Evolutionary conservation across 1,284 basidiomycete species (phyloP), one percentile per base, ranked within the genome.

Genomic region (Marasmius sp.): DNA sequence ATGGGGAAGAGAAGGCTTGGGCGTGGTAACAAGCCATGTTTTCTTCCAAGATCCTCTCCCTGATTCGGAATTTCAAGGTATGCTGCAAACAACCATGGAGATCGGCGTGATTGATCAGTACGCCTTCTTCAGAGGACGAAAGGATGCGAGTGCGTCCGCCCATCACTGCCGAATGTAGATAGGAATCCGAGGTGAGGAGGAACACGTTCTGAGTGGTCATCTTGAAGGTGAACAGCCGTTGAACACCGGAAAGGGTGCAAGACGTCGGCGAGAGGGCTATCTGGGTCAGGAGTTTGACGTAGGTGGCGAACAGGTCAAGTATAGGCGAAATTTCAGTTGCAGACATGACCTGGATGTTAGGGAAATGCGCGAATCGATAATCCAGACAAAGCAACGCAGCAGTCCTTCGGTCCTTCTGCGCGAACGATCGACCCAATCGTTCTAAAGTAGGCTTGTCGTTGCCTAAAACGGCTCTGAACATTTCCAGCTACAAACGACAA

Each of bases 321-420:
- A 54, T 18, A 12, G 52, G 52, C 8, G 52, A n/a, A 9, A 54
- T 54, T 36, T 54, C 52, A 6, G 14, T 14, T 6, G 52, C 9
- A 37, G 27, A 36, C n/a, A 37, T 37, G 27, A 54, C 36, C 20
- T 54, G 33, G 4, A 54, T 54, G 14, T 9, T 37, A 5, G 52
- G 52, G 16, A 54, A 54, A 37, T 54, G 52, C 12, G 36, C 20
- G 36, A 54, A 84, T 22, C 67, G 69, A 59, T 78, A 75, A 64
- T 82, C 78, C 6, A 83, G 65, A 55, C 81, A 82, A 9, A 83
- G 70, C 0, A 81, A 64, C 8, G 78, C 77, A 0, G 80, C 74
- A 3, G 74, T 55, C 6, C 49, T 50, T 61, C 77, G 77, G 0
- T 66, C 58, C 9, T 62, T 59, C 1, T 45, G 33, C 6, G 67